Base-by-base conservation (phyloP, 148 eudicot species). In the Euryodendron excelsum region DNA sequence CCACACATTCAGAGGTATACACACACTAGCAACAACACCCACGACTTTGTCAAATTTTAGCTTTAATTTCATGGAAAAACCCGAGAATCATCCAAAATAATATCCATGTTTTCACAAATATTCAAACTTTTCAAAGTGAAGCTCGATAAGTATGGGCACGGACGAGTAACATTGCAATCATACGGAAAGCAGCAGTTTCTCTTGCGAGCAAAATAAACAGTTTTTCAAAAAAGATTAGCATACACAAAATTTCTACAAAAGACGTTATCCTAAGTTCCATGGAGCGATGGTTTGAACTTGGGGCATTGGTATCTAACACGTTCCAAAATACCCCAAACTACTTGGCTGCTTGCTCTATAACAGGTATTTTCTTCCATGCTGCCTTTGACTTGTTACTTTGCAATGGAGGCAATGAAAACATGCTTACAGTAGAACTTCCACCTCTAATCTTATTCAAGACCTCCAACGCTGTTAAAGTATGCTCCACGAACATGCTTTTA, bases 341-440 rank as follows among this genome's bases (percentile, higher is more conserved):
- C 61, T 50, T 12, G 7, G 87, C 88, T 69, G 72, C 80, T 80
- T 88, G 88, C 45, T 88, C 86, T 15, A 83, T 59, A 18, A 61
- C 65, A 37, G 82, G 80, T 18, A 55, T 52, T 64, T 86, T 85
- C 85, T 79, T 84, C 86, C 82, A 82, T 10, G 78, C 58, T 69
- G 85, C 91, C 45, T 84, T 87, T 27, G 84, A 34, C 9, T 79
- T 74, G 8, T 73, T 80, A 61, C 48, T 78, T 20, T 86, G 84
- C 79, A 90, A 64, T 0, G 93, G 97, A 0, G 97, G 92, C 87
- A 92, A 84, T 0, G 94, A 89, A 53, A 92, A 89, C 69, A 80
- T 77, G 80, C 79, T 90, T 18, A 87, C 89, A 0, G 94, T 92
- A 5, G 92, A 87, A 80, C 97, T 92, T 64, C 90, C 88, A 70